Evolutionary conservation across 2,329 filamentous ascomycete species (phyloP), one percentile per base, ranked within the genome.

Genomic region (Macrophomina phaseolina): DNA sequence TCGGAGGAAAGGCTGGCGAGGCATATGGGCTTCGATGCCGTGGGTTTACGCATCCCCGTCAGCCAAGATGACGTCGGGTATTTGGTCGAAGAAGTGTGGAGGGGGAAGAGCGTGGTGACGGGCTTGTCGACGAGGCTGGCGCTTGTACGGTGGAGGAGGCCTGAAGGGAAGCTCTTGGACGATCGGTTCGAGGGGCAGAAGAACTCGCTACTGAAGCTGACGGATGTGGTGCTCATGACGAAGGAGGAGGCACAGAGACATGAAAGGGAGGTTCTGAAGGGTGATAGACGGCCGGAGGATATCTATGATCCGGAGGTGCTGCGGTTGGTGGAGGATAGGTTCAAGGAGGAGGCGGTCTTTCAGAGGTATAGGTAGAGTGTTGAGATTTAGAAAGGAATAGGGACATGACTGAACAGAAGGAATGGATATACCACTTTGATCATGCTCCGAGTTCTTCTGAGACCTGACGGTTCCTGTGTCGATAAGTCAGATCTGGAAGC

Each of bases 171-270:
- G 32, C 91, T 87, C 70, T 82, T 92, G 14, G 90, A 93, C 49
- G 82, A 87, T 64, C 85, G 84, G 38, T 86, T 87, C 48, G 85
- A 89, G n/a, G 88, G 89, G 28, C 94, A 98, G 77, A 96, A 91
- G 74, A 88, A 85, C 53, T 89, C 91, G n/a, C 86, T 84, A 2
- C 71, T 98, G 4, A 79, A 83, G 38, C 79, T 94, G 71, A 84
- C 85, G 34, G 90, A 97, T 53, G 76, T 97, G 68, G 93, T 97
- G 0, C 91, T 91, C 72, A 92, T 97, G 92, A 97, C 94, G 0
- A 97, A 94, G 77, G 94, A 97, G 68, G 94, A 97, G 79, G 92
- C 91, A 3, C 81, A 84, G 16, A 84, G 86, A 67, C 95, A 99
- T 78, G 92, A 96, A 76, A 91, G 89, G 76, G 84, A 92, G 74